Percentiles rank a stretch among this genome's conserved stretches.
Conservation (phyloP, 306 rosid species). For the Cyamopsis tetragonoloba region DNA sequence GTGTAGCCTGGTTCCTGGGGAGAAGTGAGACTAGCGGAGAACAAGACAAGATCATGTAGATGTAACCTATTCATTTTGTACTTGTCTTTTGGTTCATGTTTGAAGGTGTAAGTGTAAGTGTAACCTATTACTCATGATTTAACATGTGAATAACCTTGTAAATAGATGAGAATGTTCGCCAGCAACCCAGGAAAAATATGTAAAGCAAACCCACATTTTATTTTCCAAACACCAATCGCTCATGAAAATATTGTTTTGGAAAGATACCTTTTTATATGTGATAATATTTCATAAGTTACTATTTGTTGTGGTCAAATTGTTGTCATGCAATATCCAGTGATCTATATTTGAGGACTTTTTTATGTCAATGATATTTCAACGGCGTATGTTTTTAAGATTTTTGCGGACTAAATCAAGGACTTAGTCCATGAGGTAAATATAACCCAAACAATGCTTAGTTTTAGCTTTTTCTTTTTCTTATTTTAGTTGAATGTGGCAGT, state of each 20-base stretch:
- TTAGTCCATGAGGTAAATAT: background rate
- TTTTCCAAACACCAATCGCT: background rate
- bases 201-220: background rate
- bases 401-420: background rate
- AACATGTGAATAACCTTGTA: slow-evolving; percentile 23
- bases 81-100: background rate
- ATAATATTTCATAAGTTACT: background rate
- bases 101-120: no score
- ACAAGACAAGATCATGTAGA: slow-evolving; percentile 47
- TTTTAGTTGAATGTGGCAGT: no score
- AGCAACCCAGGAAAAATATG: background rate
- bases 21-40: slow-evolving; percentile 48
- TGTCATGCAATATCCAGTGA: background rate
- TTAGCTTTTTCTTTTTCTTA: no score
- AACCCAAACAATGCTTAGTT: background rate
- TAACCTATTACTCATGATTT: no score
- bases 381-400: background rate
- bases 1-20: slow-evolving; percentile 43
- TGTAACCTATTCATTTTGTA: slow-evolving; percentile 35
- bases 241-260: background rate
- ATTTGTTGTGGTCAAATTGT: background rate
- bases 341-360: no score
- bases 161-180: background rate
- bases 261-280: background rate
- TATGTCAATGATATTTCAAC: background rate